Evolutionary conservation across 2,329 filamentous ascomycete genomes (phyloP).

Genomic region (Botrytis cinerea): DNA sequence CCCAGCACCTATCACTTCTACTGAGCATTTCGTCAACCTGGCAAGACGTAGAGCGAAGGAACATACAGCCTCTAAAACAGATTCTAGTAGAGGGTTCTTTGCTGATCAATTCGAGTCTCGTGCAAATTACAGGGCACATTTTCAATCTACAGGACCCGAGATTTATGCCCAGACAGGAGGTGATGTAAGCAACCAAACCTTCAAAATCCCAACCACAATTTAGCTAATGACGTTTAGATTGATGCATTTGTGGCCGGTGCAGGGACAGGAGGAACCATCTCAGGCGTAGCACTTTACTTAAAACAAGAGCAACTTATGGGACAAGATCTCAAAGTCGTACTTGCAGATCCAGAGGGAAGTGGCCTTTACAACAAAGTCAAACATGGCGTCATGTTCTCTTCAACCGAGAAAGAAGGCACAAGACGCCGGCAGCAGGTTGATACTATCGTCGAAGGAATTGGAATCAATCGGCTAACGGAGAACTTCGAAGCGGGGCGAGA

Average conservation of each 20-base stretch:
- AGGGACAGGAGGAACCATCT: slow-evolving; percentile 91
- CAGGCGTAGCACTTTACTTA: slow-evolving; percentile 79
- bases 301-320: slow-evolving; percentile 58
- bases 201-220: neutral
- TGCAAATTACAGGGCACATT: slow-evolving; percentile 87
- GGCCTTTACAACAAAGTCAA: slow-evolving; percentile 90
- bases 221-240: slow-evolving; percentile 45
- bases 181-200: slow-evolving; percentile 30
- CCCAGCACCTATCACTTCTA: slow-evolving; percentile 91
- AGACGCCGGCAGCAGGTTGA: slow-evolving; percentile 88
- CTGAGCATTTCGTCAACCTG: slow-evolving; percentile 91
- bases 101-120: slow-evolving; percentile 94
- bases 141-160: slow-evolving; percentile 81
- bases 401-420: slow-evolving; percentile 87
- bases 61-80: slow-evolving; percentile 61
- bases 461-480: slow-evolving; percentile 88
- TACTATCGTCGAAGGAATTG: slow-evolving; percentile 93
- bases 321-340: slow-evolving; percentile 62
- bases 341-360: slow-evolving; percentile 93
- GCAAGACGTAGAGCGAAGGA: slow-evolving; percentile 74
- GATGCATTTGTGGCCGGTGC: slow-evolving; percentile 93
- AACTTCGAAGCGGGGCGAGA: slow-evolving; percentile 90
- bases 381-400: slow-evolving; percentile 93
- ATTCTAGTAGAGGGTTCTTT: slow-evolving; percentile 80
- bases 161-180: slow-evolving; percentile 79